Conservation (phyloP, 2,329 filamentous ascomycete species). For the Orbilia javanica region DNA sequence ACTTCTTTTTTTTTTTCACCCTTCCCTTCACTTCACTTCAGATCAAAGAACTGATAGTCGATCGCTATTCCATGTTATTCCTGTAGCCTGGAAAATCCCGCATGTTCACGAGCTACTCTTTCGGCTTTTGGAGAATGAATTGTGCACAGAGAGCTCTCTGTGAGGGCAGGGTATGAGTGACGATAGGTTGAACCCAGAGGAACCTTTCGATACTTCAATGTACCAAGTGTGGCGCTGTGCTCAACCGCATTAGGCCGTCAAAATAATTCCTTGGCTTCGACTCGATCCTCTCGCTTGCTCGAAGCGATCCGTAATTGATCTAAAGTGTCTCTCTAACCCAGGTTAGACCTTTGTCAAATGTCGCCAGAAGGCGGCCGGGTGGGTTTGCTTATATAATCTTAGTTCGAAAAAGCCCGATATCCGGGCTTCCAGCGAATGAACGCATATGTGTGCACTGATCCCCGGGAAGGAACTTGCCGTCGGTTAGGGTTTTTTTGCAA, state of each 20-base stretch:
- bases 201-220: slow-evolving; percentile 20
- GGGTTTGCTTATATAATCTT: slow-evolving; percentile 5
- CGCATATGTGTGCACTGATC: background rate
- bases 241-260: slow-evolving; percentile 3
- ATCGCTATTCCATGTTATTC: background rate
- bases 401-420: background rate
- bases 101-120: background rate
- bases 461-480: slow-evolving; percentile 10
- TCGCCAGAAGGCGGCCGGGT: background rate
- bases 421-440: background rate
- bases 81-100: slow-evolving; percentile 3
- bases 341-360: background rate
- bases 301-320: slow-evolving; percentile 18
- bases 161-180: slow-evolving; percentile 3
- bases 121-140: background rate
- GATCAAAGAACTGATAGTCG: background rate
- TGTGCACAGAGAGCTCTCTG: slow-evolving; percentile 15
- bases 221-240: background rate
- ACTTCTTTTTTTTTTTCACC: no score
- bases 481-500: background rate
- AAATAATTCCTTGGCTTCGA: slow-evolving; percentile 14
- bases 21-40: background rate
- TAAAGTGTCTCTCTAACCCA: background rate
- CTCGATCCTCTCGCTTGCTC: slow-evolving; percentile 5
- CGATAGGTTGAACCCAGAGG: slow-evolving; percentile 9